These are phyloP conservation scores for Apiospora phragmitis DNA, from an alignment of 2,329 filamentous ascomycete genomes.

Conservation along the genomic window DNA sequence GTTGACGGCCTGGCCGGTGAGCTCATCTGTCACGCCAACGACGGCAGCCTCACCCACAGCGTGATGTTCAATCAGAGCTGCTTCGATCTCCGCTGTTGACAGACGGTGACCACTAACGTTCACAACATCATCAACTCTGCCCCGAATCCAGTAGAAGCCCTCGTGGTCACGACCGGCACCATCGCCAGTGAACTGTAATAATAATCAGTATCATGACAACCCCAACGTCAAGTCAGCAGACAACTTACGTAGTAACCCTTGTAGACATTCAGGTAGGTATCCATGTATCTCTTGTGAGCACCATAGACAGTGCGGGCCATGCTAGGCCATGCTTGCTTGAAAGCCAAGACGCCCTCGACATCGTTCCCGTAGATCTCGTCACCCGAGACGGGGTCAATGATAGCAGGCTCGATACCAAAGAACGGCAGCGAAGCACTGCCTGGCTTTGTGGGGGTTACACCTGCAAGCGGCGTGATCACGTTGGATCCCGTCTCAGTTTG, in stretches of 20 bases:
- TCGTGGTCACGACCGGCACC: slow-evolving; percentile 95
- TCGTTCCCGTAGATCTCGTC: slow-evolving; percentile 94
- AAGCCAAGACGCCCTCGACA: slow-evolving; percentile 93
- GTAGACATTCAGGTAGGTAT: slow-evolving; percentile 97
- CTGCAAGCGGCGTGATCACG: slow-evolving; percentile 90
- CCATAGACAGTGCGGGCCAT: slow-evolving; percentile 99
- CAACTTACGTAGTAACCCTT: slow-evolving; percentile 92
- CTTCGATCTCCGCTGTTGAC: slow-evolving; percentile 97
- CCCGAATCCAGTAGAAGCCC: slow-evolving; percentile 99
- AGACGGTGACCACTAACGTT: slow-evolving; percentile 96
- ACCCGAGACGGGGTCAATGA: slow-evolving; percentile 94
- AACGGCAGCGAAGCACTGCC: slow-evolving; percentile 95
- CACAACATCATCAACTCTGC: slow-evolving; percentile 96
- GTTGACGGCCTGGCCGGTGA: slow-evolving; percentile 96
- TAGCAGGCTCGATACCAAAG: slow-evolving; percentile 96
- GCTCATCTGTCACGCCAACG: slow-evolving; percentile 88
- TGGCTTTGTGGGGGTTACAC: slow-evolving; percentile 94
- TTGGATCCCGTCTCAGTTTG: slow-evolving; percentile 98
- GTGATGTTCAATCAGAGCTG: slow-evolving; percentile 89
- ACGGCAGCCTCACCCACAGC: slow-evolving; percentile 92
- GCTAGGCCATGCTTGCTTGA: slow-evolving; percentile 98
- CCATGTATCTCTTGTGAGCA: slow-evolving; percentile 97
- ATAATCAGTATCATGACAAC: slow-evolving; percentile 19
- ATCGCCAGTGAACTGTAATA: slow-evolving; percentile 77
- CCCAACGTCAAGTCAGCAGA: background rate